Evolutionary conservation across 2,329 filamentous ascomycete species (phyloP).

Genomic region (Microdochium paspali): DNA sequence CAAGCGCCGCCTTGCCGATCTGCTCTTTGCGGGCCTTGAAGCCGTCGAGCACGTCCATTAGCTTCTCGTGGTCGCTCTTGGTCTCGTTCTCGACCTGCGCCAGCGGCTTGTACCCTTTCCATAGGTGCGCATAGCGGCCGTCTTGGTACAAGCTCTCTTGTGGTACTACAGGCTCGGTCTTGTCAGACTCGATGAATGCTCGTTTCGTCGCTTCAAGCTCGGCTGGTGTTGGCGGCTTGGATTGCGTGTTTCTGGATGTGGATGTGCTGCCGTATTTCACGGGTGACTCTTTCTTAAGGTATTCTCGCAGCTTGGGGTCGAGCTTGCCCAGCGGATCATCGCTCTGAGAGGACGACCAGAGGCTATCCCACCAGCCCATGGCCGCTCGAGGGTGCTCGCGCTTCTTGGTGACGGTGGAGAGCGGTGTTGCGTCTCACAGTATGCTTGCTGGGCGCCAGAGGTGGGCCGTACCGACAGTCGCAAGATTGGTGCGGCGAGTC

Average conservation of each 20-base stretch:
- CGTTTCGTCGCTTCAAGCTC: background rate
- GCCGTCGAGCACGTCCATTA: conserved; percentile 69
- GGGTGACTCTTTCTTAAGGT: conserved; percentile 74
- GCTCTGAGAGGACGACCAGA: conserved; percentile 36
- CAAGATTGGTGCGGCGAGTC: background rate
- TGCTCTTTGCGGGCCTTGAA: conserved; percentile 74
- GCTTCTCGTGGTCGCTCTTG: conserved; percentile 70
- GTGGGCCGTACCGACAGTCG: no score
- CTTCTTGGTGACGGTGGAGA: background rate
- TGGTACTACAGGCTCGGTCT: conserved; percentile 26
- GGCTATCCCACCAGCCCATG: conserved; percentile 51
- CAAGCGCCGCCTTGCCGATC: conserved; percentile 73
- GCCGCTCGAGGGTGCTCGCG: conserved; percentile 1
- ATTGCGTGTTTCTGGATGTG: conserved; percentile 3
- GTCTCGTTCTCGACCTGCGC: conserved; percentile 57
- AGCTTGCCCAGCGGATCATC: conserved; percentile 65
- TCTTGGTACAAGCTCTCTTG: conserved; percentile 45
- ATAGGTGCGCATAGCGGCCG: conserved; percentile 71
- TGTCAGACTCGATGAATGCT: conserved; percentile 1
- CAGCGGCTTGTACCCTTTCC: conserved; percentile 81
- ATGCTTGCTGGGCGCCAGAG: no score
- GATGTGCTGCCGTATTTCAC: conserved; percentile 46
- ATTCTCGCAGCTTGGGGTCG: conserved; percentile 75
- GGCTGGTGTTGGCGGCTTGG: conserved; percentile 1
- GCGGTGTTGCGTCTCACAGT: no score